A percentile compares a stretch with the other conserved stretches of the same genome.
Conservation (phyloP, 345 rosid species). For the Psidium guajava region DNA sequence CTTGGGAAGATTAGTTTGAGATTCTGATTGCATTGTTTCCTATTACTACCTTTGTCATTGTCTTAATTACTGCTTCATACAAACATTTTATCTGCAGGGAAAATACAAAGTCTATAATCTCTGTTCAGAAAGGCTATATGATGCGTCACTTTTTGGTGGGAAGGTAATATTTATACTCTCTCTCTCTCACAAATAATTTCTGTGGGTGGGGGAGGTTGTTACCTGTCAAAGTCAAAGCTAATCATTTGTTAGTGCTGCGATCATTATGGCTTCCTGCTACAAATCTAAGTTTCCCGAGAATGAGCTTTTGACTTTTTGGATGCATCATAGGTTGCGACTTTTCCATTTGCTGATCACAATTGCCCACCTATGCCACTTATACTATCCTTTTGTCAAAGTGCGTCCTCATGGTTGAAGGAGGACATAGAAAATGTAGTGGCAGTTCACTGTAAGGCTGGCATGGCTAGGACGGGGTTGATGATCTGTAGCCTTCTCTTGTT, state of each 20-base stretch:
- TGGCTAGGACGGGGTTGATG: slow-evolving; percentile 97
- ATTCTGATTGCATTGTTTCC: not conserved
- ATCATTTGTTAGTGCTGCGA: not conserved
- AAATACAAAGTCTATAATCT: slow-evolving; percentile 94
- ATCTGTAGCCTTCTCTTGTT: slow-evolving; percentile 84
- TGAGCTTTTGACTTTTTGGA: slow-evolving; percentile 5
- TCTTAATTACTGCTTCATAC: not conserved
- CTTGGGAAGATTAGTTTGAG: not conserved
- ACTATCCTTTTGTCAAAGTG: slow-evolving; percentile 83
- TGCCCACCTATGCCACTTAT: slow-evolving; percentile 87
- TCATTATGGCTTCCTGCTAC: not conserved
- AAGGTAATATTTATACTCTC: slow-evolving; percentile 38
- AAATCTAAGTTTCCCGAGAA: not conserved
- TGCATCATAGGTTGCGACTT: slow-evolving; percentile 65
- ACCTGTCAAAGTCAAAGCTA: not conserved
- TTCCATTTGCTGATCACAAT: slow-evolving; percentile 96
- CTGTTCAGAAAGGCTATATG: slow-evolving; percentile 89
- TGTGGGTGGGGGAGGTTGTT: not conserved
- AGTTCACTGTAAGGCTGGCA: slow-evolving; percentile 94
- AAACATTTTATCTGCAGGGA: slow-evolving; percentile 35
- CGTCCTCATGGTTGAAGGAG: slow-evolving; percentile 92
- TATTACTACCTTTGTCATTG: not conserved
- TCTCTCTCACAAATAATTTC: not conserved
- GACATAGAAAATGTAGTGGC: slow-evolving; percentile 95
- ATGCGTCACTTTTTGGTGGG: slow-evolving; percentile 77